phyloP scores from a whole-genome alignment of 257 asterid genomes.

The Galeopsis tetrahit region DNA sequence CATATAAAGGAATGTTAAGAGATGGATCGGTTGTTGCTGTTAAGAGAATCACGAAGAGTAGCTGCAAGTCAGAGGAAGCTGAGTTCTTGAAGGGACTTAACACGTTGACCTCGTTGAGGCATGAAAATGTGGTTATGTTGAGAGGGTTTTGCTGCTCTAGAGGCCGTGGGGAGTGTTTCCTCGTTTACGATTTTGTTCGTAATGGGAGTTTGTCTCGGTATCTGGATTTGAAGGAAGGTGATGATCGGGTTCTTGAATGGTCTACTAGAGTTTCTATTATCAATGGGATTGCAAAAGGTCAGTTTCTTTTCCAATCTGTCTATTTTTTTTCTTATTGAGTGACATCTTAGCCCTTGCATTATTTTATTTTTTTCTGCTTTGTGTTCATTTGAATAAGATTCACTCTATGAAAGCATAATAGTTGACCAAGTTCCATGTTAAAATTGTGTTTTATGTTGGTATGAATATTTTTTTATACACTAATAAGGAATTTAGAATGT shows the following conservation, averaged over 20 bases:
- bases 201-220: constrained; percentile 68
- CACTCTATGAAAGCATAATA: background rate
- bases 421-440: background rate
- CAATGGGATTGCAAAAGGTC: constrained; percentile 84
- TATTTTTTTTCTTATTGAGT: background rate
- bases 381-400: constrained; percentile 3
- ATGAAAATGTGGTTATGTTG: constrained; percentile 71
- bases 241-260: constrained; percentile 73
- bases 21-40: constrained; percentile 81
- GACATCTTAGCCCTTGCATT: background rate
- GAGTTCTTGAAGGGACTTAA: constrained; percentile 84
- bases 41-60: constrained; percentile 74
- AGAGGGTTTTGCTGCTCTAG: constrained; percentile 92
- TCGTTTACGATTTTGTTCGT: constrained; percentile 73
- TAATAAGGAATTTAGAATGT: no score
- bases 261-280: constrained; percentile 71
- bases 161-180: constrained; percentile 86
- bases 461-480: no score
- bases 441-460: background rate
- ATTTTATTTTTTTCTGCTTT: background rate
- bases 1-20: constrained; percentile 69
- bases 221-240: constrained; percentile 67
- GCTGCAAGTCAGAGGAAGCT: constrained; percentile 86
- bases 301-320: constrained; percentile 20
- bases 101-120: constrained; percentile 64